Conservation (phyloP, 345 rosid genomes). For the Murraya koenigii region DNA sequence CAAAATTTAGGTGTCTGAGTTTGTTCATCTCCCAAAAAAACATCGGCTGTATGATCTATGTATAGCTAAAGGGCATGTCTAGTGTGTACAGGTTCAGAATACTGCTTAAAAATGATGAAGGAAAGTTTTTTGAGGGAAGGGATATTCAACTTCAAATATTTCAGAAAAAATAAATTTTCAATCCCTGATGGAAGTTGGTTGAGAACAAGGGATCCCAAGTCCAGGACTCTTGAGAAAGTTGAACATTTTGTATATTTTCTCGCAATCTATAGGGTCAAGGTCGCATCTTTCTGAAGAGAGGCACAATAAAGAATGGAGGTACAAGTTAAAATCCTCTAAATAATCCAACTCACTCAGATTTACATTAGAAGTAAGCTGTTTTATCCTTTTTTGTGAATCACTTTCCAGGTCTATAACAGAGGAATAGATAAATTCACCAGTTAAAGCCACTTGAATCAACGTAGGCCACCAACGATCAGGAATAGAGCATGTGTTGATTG, state of each 20-base stretch:
- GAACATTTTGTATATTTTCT: neutral
- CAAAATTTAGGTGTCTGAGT: neutral
- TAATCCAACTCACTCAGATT: neutral
- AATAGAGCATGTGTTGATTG: neutral
- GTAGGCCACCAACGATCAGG: neutral
- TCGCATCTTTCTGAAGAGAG: neutral
- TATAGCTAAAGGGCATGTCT: neutral
- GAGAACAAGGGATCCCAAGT: neutral
- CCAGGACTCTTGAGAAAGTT: neutral
- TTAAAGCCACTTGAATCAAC: neutral
- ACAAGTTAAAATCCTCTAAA: neutral
- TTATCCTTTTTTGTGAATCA: neutral
- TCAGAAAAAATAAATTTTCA: neutral
- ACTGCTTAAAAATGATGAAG: neutral
- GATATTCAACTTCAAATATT: neutral
- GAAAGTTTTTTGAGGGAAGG: conserved; percentile 8
- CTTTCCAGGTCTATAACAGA: neutral
- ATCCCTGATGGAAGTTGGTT: neutral
- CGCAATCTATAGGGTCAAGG: neutral
- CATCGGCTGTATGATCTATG: neutral
- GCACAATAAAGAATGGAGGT: neutral
- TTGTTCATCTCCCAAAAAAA: neutral
- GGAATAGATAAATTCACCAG: neutral
- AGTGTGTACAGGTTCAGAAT: neutral
- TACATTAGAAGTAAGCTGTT: neutral